A percentile compares a stretch with the other conserved stretches of the same genome.
These are phyloP conservation scores for Claviceps citrina DNA, from an alignment of 2,329 filamentous ascomycete genomes.

Conservation along the genomic window DNA sequence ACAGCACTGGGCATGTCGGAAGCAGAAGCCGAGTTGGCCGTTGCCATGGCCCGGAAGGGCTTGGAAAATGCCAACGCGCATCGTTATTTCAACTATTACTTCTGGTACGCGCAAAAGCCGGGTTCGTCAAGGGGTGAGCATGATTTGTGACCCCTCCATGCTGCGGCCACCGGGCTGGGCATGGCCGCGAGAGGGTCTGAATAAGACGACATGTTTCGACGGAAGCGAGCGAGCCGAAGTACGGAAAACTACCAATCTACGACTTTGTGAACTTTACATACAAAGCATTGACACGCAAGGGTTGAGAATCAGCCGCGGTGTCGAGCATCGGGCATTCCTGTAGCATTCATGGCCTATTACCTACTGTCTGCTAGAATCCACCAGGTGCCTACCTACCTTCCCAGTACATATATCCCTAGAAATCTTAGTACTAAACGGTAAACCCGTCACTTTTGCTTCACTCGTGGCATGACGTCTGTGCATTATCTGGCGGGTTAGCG, in stretches of 20 bases:
- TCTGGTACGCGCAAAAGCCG: slow-evolving; percentile 23
- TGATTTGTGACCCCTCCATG: background rate
- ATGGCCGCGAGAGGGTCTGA: background rate
- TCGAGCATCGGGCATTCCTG: too few relatives aligned
- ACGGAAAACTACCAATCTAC: too few relatives aligned
- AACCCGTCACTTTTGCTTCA: background rate
- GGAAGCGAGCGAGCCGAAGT: too few relatives aligned
- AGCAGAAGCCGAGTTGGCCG: slow-evolving; percentile 16
- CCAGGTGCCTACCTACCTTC: too few relatives aligned
- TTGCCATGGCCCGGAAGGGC: slow-evolving; percentile 13
- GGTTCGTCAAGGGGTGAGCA: background rate
- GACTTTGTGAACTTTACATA: too few relatives aligned
- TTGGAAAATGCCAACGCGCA: slow-evolving; percentile 17
- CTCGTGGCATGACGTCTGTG: background rate
- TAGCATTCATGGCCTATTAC: too few relatives aligned
- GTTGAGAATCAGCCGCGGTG: too few relatives aligned
- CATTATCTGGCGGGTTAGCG: background rate
- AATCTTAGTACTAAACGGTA: background rate
- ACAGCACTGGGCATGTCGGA: slow-evolving; percentile 15
- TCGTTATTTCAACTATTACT: slow-evolving; percentile 21
- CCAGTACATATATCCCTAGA: background rate
- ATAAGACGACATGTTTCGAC: background rate
- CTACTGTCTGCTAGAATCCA: too few relatives aligned
- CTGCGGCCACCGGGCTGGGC: background rate
- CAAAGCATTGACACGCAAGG: too few relatives aligned